Evolutionary conservation across 331 rosid species (phyloP).

Genomic region (Acacia pycnantha): DNA sequence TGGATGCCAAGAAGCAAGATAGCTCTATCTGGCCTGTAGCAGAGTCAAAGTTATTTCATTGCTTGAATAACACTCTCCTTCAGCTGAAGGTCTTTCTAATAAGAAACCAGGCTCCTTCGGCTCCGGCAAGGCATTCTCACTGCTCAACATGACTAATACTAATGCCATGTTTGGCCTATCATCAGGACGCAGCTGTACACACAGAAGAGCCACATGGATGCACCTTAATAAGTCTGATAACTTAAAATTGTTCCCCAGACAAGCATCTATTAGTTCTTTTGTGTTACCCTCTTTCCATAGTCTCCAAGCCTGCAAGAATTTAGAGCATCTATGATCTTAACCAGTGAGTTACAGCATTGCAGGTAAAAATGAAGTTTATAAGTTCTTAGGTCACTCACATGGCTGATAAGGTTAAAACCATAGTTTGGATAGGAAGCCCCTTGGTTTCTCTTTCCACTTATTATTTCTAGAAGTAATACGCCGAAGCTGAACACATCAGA

Average conservation of each 20-base stretch:
- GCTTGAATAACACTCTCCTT: background rate
- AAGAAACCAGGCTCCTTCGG: constrained; percentile 10
- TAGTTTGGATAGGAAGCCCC: background rate
- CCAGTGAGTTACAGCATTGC: too few species aligned
- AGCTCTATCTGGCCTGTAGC: background rate
- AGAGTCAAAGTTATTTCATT: background rate
- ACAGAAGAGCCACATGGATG: background rate
- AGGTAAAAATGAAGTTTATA: background rate
- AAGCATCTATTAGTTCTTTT: background rate
- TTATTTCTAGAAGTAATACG: background rate
- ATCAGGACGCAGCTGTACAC: background rate
- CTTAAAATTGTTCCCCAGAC: background rate
- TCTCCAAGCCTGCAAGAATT: constrained; percentile 23
- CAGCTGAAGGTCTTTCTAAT: background rate
- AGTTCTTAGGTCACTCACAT: background rate
- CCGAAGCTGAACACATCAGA: constrained; percentile 4
- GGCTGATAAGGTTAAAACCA: background rate
- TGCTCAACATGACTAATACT: background rate
- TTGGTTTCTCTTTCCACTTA: constrained; percentile 11
- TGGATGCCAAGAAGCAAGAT: background rate
- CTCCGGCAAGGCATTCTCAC: background rate
- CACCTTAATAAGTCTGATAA: background rate
- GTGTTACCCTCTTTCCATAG: constrained; percentile 9
- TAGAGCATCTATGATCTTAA: background rate
- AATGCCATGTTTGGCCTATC: constrained; percentile 3